Percentiles rank a stretch among this genome's conserved stretches.
Conservation (phyloP, 2,329 filamentous ascomycete genomes). For the Cladophialophora yegresii region DNA sequence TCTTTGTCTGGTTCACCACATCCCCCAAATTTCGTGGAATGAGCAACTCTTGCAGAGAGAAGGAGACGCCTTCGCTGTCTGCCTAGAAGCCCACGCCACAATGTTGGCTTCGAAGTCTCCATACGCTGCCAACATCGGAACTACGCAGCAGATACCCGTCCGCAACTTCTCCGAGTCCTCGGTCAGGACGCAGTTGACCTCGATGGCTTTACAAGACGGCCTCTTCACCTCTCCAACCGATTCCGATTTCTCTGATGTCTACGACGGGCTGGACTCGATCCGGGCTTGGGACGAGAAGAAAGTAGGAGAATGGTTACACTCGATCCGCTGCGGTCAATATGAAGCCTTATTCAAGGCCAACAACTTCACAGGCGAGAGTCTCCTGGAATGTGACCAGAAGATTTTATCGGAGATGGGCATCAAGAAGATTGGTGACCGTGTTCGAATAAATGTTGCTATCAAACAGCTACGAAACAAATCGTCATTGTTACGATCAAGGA, state of each 20-base stretch:
- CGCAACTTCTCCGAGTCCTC: constrained; percentile 35
- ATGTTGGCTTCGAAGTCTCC: constrained; percentile 50
- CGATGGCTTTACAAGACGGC: constrained; percentile 42
- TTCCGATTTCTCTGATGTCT: constrained; percentile 81
- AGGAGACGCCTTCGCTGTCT: constrained; percentile 7
- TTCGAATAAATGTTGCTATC: constrained; percentile 83
- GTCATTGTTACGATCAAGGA: constrained; percentile 75
- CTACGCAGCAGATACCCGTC: constrained; percentile 24
- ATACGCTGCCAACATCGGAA: constrained; percentile 42
- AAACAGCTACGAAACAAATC: constrained; percentile 78
- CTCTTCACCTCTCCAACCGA: constrained; percentile 80
- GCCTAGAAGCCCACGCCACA: constrained; percentile 13
- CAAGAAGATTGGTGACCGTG: constrained; percentile 94
- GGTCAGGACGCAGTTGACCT: constrained; percentile 43
- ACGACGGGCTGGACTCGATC: constrained; percentile 72
- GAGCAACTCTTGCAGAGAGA: constrained; percentile 15
- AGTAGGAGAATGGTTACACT: constrained; percentile 86
- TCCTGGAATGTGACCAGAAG: constrained; percentile 95
- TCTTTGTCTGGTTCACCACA: not conserved
- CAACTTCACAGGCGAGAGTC: constrained; percentile 95
- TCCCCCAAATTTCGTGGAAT: constrained; percentile 1
- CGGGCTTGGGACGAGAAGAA: constrained; percentile 66
- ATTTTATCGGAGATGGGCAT: constrained; percentile 97
- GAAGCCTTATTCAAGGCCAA: constrained; percentile 87
- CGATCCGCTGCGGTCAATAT: constrained; percentile 91